Base-by-base conservation (phyloP, 2,329 filamentous ascomycete genomes). In the Shiraia bambusicola region DNA sequence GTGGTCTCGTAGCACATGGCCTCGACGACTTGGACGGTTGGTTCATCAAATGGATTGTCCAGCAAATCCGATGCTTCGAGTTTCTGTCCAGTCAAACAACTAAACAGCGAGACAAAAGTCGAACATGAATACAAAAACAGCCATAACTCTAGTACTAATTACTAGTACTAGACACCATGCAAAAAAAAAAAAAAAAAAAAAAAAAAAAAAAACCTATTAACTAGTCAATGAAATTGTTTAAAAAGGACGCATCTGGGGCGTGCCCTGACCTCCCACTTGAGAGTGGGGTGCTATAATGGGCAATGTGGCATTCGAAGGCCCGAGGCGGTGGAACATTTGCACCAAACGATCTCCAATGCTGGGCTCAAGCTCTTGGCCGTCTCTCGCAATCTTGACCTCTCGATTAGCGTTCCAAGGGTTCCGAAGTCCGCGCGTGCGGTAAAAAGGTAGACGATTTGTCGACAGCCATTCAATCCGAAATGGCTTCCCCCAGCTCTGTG, bases 351-450 rank as follows among this genome's bases (percentile, higher is more conserved):
- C 81, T 4, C 91, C 92, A 30, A 95, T 80, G 22, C 76, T 80
- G 19, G 91, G 87, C 68, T 97, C 92, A 38, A 97, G 74, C 67
- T 97, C 92, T 0, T 92, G 97, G 2, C 92, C 92, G 59, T 97
- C 92, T 58, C 92, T 80, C 16, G 92, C 92, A 62, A 97, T 95
- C 70, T 97, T 97, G 49, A 97, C 88, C 63, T 97, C 92, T 37
- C 92, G 77, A 61, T 96, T 95, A 4, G 88, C 87, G 66, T 97
- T 97, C 88, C 90, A 95, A 0, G 89, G 87, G 63, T 97, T 97
- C 25, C 91, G 81, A 40, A 97, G 71, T 0, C 92, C 91, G 50
- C 90, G 76, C 0, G 91, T 95, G 30, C 87, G 82, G 66, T 93
- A 94, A 63, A 97, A 97, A 0, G 92, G 90, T 4, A 97, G 76